phyloP scores from a whole-genome alignment of 345 rosid species.

The Citrus sp. region DNA sequence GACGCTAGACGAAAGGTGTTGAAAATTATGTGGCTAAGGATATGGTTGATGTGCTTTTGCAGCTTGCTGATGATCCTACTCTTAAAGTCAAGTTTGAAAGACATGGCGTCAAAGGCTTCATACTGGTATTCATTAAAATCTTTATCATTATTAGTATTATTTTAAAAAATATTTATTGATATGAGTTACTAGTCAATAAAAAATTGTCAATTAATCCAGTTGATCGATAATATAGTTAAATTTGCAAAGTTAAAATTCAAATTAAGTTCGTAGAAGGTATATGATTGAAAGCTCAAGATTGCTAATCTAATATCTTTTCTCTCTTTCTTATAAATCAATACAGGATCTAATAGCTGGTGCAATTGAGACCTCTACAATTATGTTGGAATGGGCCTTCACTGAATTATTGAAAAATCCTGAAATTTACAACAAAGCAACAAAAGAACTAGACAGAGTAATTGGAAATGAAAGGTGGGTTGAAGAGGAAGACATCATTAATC shows the following conservation, averaged over 20 bases:
- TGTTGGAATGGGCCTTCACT: constrained; percentile 59
- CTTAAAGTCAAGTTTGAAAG: constrained; percentile 50
- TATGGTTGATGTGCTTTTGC: constrained; percentile 64
- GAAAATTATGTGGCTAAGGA: constrained; percentile 46
- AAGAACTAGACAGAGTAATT: constrained; percentile 54
- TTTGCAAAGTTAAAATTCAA: no score
- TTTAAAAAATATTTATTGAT: no score
- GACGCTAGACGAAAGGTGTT: constrained; percentile 25
- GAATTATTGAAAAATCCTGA: constrained; percentile 45
- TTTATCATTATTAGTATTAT: background rate
- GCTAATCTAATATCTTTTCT: no score
- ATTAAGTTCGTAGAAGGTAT: no score
- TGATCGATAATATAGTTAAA: no score
- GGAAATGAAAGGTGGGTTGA: constrained; percentile 50
- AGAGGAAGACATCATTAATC: constrained; percentile 46
- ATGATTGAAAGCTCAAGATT: no score
- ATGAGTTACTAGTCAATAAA: no score
- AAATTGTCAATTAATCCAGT: no score
- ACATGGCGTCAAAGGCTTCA: constrained; percentile 55
- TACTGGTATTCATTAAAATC: constrained; percentile 29
- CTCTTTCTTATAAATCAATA: no score
- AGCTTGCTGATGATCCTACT: constrained; percentile 35
- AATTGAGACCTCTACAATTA: constrained; percentile 57
- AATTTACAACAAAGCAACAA: constrained; percentile 40
- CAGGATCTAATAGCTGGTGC: constrained; percentile 64